phyloP scores from a whole-genome alignment of 495 filamentous ascomycete genomes.

The Podospora appendiculata region DNA sequence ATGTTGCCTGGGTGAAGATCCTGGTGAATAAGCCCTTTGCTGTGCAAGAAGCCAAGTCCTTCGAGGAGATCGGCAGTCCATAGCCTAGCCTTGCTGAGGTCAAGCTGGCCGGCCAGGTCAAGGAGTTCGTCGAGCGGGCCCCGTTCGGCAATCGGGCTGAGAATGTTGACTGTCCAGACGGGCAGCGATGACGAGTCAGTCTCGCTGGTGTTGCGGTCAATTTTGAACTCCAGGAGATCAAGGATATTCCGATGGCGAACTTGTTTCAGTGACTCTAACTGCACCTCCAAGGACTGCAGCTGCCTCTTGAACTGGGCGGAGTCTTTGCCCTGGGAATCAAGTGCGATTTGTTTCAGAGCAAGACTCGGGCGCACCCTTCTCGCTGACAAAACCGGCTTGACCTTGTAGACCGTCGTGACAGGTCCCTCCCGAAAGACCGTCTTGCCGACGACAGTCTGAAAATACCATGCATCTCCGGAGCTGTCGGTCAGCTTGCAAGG shows the following conservation, averaged over 20 bases:
- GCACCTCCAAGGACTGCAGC: constrained; percentile 56
- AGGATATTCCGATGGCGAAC: constrained; percentile 71
- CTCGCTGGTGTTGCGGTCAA: constrained; percentile 42
- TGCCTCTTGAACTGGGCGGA: constrained; percentile 54
- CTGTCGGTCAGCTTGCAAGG: constrained; percentile 52
- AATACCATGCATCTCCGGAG: constrained; percentile 47
- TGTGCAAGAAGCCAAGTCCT: constrained; percentile 78
- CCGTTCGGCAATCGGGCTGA: constrained; percentile 72
- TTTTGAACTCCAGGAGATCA: constrained; percentile 73
- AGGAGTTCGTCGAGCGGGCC: constrained; percentile 77
- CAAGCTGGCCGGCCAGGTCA: constrained; percentile 65
- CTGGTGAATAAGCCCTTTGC: constrained; percentile 72
- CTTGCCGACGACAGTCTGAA: constrained; percentile 59
- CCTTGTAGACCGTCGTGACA: constrained; percentile 55
- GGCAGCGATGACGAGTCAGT: constrained; percentile 25
- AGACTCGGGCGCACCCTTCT: constrained; percentile 49
- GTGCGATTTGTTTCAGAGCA: constrained; percentile 59
- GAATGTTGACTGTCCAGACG: constrained; percentile 69
- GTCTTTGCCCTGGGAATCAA: constrained; percentile 50
- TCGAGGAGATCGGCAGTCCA: constrained; percentile 91
- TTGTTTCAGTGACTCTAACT: constrained; percentile 64
- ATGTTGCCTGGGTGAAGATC: constrained; percentile 70
- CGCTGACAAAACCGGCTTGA: constrained; percentile 53
- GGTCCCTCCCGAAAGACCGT: constrained; percentile 48
- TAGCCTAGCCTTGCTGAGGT: constrained; percentile 62